Percentiles rank a stretch among this genome's conserved stretches.
Evolutionary conservation across 768 basidiomycete genomes (phyloP).

Genomic region (Amyloporia xantha): DNA sequence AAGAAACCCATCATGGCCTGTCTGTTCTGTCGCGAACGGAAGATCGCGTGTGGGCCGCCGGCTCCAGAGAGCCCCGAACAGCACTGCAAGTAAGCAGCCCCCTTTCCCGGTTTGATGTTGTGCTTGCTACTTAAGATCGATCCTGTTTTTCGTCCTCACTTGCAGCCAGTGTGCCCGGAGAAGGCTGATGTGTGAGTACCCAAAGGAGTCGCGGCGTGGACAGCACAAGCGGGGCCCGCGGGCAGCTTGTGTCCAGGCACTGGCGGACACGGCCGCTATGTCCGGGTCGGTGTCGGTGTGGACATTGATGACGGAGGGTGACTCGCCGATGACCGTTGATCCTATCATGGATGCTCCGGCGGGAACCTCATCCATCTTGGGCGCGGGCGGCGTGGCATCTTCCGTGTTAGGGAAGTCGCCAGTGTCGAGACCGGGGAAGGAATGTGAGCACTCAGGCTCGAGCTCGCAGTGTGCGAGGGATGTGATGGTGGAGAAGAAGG

Average conservation of each 20-base stretch:
- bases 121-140: constrained; percentile 8
- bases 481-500: too few species aligned
- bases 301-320: too few species aligned
- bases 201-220: constrained; percentile 43
- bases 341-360: not conserved
- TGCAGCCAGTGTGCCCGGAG: constrained; percentile 41
- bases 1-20: constrained; percentile 43
- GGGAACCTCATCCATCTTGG: not conserved
- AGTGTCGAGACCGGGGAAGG: not conserved
- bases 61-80: constrained; percentile 29
- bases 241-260: constrained; percentile 14
- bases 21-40: constrained; percentile 43
- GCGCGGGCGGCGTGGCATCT: too few species aligned
- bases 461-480: not conserved
- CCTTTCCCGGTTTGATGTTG: not conserved
- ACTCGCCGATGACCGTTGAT: not conserved
- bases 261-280: not conserved
- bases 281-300: not conserved
- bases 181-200: constrained; percentile 39
- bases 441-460: not conserved
- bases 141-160: not conserved
- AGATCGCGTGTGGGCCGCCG: constrained; percentile 44
- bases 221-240: constrained; percentile 33
- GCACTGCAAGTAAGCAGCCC: constrained; percentile 40
- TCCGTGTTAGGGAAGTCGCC: not conserved